Conservation (phyloP, 2,329 filamentous ascomycete species). For the Didymella pinodella region DNA sequence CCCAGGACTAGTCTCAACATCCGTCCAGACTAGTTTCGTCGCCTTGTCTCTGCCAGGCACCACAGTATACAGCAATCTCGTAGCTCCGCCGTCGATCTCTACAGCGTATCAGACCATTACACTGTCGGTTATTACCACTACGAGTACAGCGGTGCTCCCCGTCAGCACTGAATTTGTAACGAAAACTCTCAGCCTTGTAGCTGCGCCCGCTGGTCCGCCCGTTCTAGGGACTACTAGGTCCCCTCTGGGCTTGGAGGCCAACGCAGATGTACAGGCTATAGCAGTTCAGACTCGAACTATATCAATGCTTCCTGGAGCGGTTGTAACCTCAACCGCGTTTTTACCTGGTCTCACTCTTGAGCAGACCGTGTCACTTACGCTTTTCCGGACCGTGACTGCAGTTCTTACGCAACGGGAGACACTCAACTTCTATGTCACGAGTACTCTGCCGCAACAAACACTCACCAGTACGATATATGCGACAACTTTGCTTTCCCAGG, state of each 20-base stretch:
- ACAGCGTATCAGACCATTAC: not conserved
- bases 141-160: not conserved
- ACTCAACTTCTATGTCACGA: not conserved
- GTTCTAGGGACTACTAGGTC: not conserved
- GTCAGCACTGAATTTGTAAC: not conserved
- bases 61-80: not conserved
- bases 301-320: not conserved
- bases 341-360: not conserved
- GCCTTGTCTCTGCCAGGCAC: not conserved
- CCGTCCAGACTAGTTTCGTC: not conserved
- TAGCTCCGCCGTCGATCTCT: not conserved
- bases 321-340: not conserved
- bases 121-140: not conserved
- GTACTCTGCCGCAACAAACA: not conserved
- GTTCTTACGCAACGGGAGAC: slow-evolving; percentile 1
- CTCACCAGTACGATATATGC: not conserved
- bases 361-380: not conserved
- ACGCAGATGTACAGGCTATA: not conserved
- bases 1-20: not conserved
- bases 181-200: not conserved
- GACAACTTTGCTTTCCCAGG: not conserved
- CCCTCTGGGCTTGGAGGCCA: not conserved
- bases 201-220: not conserved
- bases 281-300: not conserved
- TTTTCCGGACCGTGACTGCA: slow-evolving; percentile 3